phyloP scores from a whole-genome alignment of 1,139 yeast species.

The Pichia sp. region DNA sequence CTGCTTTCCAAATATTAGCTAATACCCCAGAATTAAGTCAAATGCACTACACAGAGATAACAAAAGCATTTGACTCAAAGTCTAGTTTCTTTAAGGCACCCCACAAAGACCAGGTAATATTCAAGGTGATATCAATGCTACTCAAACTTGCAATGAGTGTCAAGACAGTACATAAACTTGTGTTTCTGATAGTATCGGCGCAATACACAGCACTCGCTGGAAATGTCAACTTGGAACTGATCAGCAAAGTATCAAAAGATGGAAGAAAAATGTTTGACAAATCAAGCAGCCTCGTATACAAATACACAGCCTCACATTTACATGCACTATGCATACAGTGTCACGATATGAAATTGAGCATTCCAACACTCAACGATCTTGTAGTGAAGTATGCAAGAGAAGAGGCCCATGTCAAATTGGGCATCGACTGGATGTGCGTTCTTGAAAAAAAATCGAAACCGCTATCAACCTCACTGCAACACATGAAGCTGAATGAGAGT shows the following conservation, averaged over 20 bases:
- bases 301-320: slow-evolving; percentile 6
- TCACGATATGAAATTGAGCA: too few relatives aligned
- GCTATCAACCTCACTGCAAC: too few relatives aligned
- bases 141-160: slow-evolving; percentile 9
- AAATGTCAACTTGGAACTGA: slow-evolving; percentile 1
- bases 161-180: slow-evolving; percentile 12
- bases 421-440: slow-evolving; percentile 5
- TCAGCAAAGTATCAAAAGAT: slow-evolving; percentile 9
- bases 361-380: neutral
- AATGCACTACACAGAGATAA: too few relatives aligned
- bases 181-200: slow-evolving; percentile 10
- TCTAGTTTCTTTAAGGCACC: too few relatives aligned
- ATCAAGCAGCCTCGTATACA: slow-evolving; percentile 8
- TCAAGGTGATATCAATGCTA: slow-evolving; percentile 1
- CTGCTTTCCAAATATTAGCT: too few relatives aligned
- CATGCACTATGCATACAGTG: too few relatives aligned
- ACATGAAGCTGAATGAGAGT: too few relatives aligned
- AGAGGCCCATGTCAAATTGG: neutral
- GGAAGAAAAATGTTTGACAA: slow-evolving; percentile 13
- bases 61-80: too few relatives aligned
- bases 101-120: too few relatives aligned
- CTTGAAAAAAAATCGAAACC: too few relatives aligned
- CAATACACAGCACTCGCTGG: slow-evolving; percentile 7
- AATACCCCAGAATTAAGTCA: too few relatives aligned
- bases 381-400: neutral